Percentiles rank a stretch among this genome's conserved stretches.
These are phyloP conservation scores for Beauveria scarabaeidicola DNA, from an alignment of 2,329 filamentous ascomycete species.

Conservation along the genomic window DNA sequence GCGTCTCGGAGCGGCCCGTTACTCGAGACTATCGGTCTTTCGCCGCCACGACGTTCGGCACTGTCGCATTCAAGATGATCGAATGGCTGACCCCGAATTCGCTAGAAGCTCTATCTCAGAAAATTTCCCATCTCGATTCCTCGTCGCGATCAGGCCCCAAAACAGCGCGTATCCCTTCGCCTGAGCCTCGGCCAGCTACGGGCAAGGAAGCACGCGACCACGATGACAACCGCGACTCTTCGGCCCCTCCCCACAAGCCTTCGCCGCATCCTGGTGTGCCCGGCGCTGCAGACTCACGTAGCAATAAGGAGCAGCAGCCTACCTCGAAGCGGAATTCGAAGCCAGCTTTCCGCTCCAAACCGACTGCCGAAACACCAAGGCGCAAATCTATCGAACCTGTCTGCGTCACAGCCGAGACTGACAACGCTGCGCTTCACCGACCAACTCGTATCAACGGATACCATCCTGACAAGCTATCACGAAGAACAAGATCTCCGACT, in stretches of 20 bases:
- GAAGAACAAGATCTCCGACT: conserved; percentile 12
- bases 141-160: background rate
- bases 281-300: background rate
- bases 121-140: conserved; percentile 14
- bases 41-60: conserved; percentile 55
- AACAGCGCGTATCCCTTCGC: background rate
- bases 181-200: background rate
- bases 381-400: conserved; percentile 11
- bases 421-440: conserved; percentile 21
- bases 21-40: conserved; percentile 53
- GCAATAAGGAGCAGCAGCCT: background rate
- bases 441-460: conserved; percentile 23
- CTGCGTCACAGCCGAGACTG: conserved; percentile 17
- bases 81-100: conserved; percentile 59
- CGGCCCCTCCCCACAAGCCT: background rate
- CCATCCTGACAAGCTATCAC: conserved; percentile 27
- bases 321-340: conserved; percentile 13
- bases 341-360: conserved; percentile 15
- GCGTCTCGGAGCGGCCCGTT: conserved; percentile 36
- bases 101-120: conserved; percentile 40
- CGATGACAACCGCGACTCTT: background rate
- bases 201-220: background rate
- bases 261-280: background rate
- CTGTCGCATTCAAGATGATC: conserved; percentile 59
- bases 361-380: conserved; percentile 13